phyloP scores from a whole-genome alignment of 129 eudicot genomes.

The Tanacetum coccineum region DNA sequence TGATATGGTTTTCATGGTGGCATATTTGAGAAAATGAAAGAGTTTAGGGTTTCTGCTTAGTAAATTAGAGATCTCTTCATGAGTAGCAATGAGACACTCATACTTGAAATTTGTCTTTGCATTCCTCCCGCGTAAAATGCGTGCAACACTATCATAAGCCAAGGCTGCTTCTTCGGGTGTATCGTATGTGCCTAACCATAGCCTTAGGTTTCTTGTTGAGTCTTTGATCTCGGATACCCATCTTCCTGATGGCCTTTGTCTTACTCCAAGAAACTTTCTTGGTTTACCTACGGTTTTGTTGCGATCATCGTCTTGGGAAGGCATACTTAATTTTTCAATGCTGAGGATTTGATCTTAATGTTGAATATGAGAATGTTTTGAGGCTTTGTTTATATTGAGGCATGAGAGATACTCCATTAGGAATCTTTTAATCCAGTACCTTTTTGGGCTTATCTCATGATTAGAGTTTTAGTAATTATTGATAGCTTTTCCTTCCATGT shows the following conservation, averaged over 20 bases:
- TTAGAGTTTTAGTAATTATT: too few relatives aligned
- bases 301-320: background rate
- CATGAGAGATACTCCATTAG: background rate
- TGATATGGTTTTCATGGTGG: background rate
- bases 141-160: slow-evolving; percentile 11
- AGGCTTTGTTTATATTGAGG: background rate
- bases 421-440: background rate
- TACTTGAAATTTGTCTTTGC: slow-evolving; percentile 5
- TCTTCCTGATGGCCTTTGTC: slow-evolving; percentile 20
- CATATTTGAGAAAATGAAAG: slow-evolving; percentile 1
- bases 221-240: slow-evolving; percentile 18
- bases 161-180: slow-evolving; percentile 5
- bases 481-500: too few relatives aligned
- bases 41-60: slow-evolving; percentile 8
- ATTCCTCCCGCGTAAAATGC: slow-evolving; percentile 10
- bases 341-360: background rate
- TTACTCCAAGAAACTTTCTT: slow-evolving; percentile 8
- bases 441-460: background rate
- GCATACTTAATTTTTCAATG: background rate
- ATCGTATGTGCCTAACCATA: slow-evolving; percentile 13
- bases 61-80: slow-evolving; percentile 4
- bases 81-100: background rate
- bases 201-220: slow-evolving; percentile 8
- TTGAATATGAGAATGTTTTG: background rate
- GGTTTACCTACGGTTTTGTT: background rate